These are phyloP conservation scores for Verticillium nonalfalfae DNA, from an alignment of 2,329 filamentous ascomycete genomes.

Conservation along the genomic window DNA sequence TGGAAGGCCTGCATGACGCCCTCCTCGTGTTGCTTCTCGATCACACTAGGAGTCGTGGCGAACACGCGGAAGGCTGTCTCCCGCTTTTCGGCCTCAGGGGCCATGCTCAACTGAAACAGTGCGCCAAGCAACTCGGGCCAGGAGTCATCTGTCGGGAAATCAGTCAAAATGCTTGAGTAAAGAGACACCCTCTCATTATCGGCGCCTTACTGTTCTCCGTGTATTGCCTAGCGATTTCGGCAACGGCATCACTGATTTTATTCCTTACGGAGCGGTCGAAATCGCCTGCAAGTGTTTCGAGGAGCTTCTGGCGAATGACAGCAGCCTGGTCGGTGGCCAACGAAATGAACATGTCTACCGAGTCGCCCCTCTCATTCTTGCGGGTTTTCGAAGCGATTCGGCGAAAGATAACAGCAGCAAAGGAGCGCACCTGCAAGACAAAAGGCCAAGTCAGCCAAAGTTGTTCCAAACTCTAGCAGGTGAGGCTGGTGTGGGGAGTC, in stretches of 20 bases:
- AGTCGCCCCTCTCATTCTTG: slow-evolving; percentile 66
- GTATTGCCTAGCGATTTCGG: slow-evolving; percentile 91
- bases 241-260: slow-evolving; percentile 96
- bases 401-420: slow-evolving; percentile 89
- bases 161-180: not conserved
- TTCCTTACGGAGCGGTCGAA: slow-evolving; percentile 70
- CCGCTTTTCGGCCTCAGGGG: slow-evolving; percentile 72
- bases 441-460: not conserved
- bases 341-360: slow-evolving; percentile 79
- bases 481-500: not conserved
- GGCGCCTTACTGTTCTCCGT: slow-evolving; percentile 71
- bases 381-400: slow-evolving; percentile 85
- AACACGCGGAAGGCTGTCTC: slow-evolving; percentile 95
- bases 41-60: slow-evolving; percentile 88
- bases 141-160: slow-evolving; percentile 54
- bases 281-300: slow-evolving; percentile 71
- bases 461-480: not conserved
- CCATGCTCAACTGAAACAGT: slow-evolving; percentile 87
- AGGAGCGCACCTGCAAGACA: slow-evolving; percentile 67
- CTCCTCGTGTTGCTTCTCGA: slow-evolving; percentile 91
- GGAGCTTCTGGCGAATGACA: slow-evolving; percentile 76
- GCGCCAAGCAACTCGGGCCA: slow-evolving; percentile 87
- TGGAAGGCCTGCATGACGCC: slow-evolving; percentile 84
- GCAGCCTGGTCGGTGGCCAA: slow-evolving; percentile 66
- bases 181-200: slow-evolving; percentile 1